Evolutionary conservation across 2,329 filamentous ascomycete species (phyloP), one percentile per base, ranked within the genome.

Genomic region (Penicillium psychrosexuale): DNA sequence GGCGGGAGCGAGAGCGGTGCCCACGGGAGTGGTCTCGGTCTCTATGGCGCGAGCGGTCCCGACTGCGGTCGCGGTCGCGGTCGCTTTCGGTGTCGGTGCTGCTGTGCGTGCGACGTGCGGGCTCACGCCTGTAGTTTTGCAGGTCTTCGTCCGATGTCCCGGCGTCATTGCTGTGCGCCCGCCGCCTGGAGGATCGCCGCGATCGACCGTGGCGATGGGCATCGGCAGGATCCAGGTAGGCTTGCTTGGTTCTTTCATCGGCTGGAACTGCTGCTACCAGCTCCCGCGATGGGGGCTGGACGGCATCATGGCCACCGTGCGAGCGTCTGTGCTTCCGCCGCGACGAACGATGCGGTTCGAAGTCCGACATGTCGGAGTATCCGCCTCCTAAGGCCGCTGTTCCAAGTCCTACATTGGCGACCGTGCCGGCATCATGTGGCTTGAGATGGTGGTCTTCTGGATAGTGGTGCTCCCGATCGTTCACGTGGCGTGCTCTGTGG

Each of bases 361-460:
- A 65, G 19, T 72, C 68, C 11, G 62, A 63, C 43, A 69, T 62
- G 46, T 73, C 68, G 2, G 69, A 65, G 58, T 74, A 74, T 9
- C 70, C 72, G 36, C 65, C 67, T 27, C 68, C 72, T 39, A 74
- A 51, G 4, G 66, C 71, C 5, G 69, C 71, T 2, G 72, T 75
- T 30, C 70, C 72, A 24, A 75, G 66, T 12, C 72, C 73, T 17
- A 63, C 57, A 28, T 57, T 55, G 6, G 66, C 31, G 3, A 65
- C 58, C 2, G 60, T 45, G 22, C 56, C 31, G 44, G 54, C 33
- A 50, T 65, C 44, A 55, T 60, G 49, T 42, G 53, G 42, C 19
- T 61, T 64, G 8, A 60, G 49, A 5, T 60, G 58, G 30, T 64
- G 61, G 31, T 66, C 62, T 7, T 69, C 68, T 15, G 54, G 53